Evolutionary conservation across 148 eudicot species (phyloP).

Genomic region (Rhododendron kiyosumense): DNA sequence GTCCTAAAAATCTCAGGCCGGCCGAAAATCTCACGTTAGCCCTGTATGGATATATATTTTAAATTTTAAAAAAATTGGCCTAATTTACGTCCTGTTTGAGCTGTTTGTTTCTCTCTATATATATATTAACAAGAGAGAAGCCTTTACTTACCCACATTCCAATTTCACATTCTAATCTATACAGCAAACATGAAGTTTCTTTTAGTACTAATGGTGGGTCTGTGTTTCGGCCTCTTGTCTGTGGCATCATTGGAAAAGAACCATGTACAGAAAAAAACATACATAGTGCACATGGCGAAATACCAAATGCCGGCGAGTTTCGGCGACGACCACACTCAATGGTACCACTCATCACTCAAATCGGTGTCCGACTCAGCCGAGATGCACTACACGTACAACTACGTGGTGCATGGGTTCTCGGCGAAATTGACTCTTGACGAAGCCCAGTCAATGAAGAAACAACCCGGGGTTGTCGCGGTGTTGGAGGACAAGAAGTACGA

Average conservation of each 20-base stretch:
- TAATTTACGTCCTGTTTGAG: background rate
- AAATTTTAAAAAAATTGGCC: no score
- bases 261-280: conserved; percentile 19
- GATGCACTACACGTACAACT: conserved; percentile 33
- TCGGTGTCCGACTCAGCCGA: conserved; percentile 29
- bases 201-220: background rate
- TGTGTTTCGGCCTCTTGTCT: conserved; percentile 16
- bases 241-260: background rate
- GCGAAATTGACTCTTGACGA: conserved; percentile 24
- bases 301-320: conserved; percentile 35
- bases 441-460: conserved; percentile 17
- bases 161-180: background rate
- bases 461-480: conserved; percentile 34
- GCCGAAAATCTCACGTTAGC: background rate
- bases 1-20: background rate
- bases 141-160: background rate
- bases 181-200: background rate
- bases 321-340: conserved; percentile 23
- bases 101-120: background rate
- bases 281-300: conserved; percentile 44
- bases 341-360: conserved; percentile 42
- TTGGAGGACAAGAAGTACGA: conserved; percentile 31
- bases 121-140: background rate
- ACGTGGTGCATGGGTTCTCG: conserved; percentile 37
- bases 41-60: background rate